Evolutionary conservation across 345 rosid genomes (phyloP), one percentile per base, ranked within the genome.

Genomic region (Corchorus olitorius): DNA sequence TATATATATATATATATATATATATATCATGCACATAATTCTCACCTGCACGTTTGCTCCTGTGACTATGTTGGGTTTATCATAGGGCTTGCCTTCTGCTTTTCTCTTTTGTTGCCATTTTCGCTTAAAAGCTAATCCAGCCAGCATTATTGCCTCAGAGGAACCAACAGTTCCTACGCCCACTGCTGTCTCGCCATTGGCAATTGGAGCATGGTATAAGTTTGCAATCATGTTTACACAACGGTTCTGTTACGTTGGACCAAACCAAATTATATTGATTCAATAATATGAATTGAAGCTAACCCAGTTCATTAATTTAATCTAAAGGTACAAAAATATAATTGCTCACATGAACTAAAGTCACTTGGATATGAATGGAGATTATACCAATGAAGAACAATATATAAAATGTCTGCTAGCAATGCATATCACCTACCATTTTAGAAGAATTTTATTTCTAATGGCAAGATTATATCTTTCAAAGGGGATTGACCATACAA

Each of bases 171-270:
- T 92, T 49, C 92, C 94, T 0, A 90, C 90, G 0, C 97, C 97
- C 13, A 92, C 75, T 4, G 94, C 97, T 12, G 90, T 74, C 79
- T 90, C 93, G 0, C 75, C 78, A 10, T 86, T 91, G 35, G 87
- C 91, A 4, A 90, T 66, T 0, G 93, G 94, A 14, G 97, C 88
- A 63, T 92, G 82, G 84, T 88, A 90, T 22, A 92, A 73, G 83
- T 88, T 85, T 20, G 94, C 94, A 62, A 92, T 92, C 88, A 92
- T 92, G 82, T 92, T 92, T 62, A 90, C 93, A 56, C 97, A 92
- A n/a, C n/a, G n/a, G n/a, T n/a, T 34, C 97, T 89, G 52, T 90
- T 92, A 93, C 89, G 88, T 60, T 79, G 9, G 41, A 6, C 20
- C 52, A 22, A 55, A 71, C 27, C 11, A 71, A 71, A n/a, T n/a